Base-by-base conservation (phyloP, 2,329 filamentous ascomycete genomes). In the Verruconis gallopava region DNA sequence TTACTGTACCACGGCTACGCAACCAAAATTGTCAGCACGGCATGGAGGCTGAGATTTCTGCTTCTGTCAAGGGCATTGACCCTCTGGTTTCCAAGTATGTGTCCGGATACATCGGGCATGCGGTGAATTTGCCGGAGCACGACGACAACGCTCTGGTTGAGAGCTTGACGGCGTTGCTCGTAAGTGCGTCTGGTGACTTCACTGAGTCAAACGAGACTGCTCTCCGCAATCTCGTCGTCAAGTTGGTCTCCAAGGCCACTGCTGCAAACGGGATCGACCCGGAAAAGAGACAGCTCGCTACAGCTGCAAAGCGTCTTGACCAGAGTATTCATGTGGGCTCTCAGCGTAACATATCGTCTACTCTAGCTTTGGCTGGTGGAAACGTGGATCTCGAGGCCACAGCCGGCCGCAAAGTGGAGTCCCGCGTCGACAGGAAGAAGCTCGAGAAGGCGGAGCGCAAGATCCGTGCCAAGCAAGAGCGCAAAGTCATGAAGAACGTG, bases 371-470 rank as follows among this genome's bases (percentile, higher is more conserved):
- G 39, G 77, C 88, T 5, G 82, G 81, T 41, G 84, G 78, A 43
- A 79, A 72, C 46, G 85, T 98, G 30, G 91, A 98, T 57, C 72
- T 98, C 19, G 91, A 98, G 63, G 93, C 89, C 44, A 86, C 88
- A 57, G 93, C 93, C 57, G 72, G 77, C 30, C 76, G 89, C 54
- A 96, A 96, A 66, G 84, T 98, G 45, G 91, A 98, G 67, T 96
- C 89, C 54, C 85, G 89, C 59, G 91, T 98, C 47, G 91, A 98
- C 65, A 79, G 81, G 58, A 98, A 96, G 79, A 98, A 98, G 72
- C 78, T 98, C 15, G 91, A 98, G 64, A 98, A 98, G 68, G 91
- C 91, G 1, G 91, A 98, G 66, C 75, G 84, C 50, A 98, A 98
- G 70, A 91, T 98, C 58, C 85, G 86, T 38, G 88, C 88, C 54